Evolutionary conservation across 371 early-diverging fungal species (phyloP).

Genomic region (Circinella minor): DNA sequence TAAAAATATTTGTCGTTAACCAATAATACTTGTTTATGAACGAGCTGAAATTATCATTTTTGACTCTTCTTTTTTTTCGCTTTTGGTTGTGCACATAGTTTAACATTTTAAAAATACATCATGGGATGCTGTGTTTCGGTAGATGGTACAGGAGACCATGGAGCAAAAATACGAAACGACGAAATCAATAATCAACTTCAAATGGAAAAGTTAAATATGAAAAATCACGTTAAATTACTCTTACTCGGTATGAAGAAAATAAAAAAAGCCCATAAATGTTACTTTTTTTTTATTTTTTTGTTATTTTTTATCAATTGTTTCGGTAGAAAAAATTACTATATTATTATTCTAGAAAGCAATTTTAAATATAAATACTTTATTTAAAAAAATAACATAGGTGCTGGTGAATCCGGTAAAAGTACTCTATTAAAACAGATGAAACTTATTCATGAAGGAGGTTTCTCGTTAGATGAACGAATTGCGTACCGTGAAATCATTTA

Average conservation of each 20-base stretch:
- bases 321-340: no score
- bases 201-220: constrained; percentile 74
- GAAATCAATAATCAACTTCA: constrained; percentile 90
- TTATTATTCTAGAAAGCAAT: no score
- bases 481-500: constrained; percentile 91
- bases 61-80: neutral
- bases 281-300: no score
- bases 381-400: constrained; percentile 59
- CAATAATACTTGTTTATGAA: neutral
- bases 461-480: constrained; percentile 82
- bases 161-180: constrained; percentile 65
- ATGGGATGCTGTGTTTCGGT: constrained; percentile 94
- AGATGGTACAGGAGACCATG: constrained; percentile 76
- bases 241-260: constrained; percentile 73
- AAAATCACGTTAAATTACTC: constrained; percentile 94
- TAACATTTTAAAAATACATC: neutral
- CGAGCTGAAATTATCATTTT: neutral
- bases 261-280: neutral
- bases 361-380: no score
- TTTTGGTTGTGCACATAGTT: neutral
- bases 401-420: constrained; percentile 97
- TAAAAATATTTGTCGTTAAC: no score
- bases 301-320: no score
- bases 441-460: constrained; percentile 93
- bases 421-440: constrained; percentile 98